Conservation (phyloP, 2,329 filamentous ascomycete species). For the Aspergillus thermomutatus region DNA sequence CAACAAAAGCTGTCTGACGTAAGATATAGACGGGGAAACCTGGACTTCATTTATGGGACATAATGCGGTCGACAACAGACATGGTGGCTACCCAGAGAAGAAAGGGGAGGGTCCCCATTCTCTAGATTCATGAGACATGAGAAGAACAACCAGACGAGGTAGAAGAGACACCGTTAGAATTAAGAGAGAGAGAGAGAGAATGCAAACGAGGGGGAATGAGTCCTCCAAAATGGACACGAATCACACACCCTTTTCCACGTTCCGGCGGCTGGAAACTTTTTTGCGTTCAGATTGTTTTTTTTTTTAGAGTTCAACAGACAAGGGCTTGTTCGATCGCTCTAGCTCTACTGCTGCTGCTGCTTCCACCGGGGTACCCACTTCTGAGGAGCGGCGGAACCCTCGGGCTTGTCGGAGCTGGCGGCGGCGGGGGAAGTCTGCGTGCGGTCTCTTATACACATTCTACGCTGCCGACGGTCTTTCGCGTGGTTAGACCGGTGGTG, state of each 20-base stretch:
- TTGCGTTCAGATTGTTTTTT: not conserved
- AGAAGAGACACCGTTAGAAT: slow-evolving; percentile 1
- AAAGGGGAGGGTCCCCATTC: not conserved
- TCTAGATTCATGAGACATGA: slow-evolving; percentile 7
- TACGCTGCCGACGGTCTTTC: no score
- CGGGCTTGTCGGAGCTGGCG: slow-evolving; percentile 22
- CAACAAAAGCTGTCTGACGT: slow-evolving; percentile 6
- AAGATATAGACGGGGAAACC: not conserved
- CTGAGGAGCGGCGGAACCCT: slow-evolving; percentile 22
- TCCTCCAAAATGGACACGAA: slow-evolving; percentile 7
- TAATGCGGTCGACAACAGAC: slow-evolving; percentile 12
- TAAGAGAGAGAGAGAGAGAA: slow-evolving; percentile 8
- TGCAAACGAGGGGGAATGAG: slow-evolving; percentile 16
- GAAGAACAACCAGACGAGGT: not conserved
- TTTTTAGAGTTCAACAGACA: not conserved
- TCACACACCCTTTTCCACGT: slow-evolving; percentile 9
- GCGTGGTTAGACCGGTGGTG: no score
- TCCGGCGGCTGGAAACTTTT: slow-evolving; percentile 7
- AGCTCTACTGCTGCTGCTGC: slow-evolving; percentile 36
- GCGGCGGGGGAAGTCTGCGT: slow-evolving; percentile 16
- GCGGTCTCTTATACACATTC: no score
- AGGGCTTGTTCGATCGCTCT: slow-evolving; percentile 15
- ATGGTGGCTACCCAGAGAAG: slow-evolving; percentile 8
- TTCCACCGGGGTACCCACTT: slow-evolving; percentile 40
- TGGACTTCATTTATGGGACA: slow-evolving; percentile 8